Percentiles rank a stretch among this genome's conserved stretches.
Conservation (phyloP, 2,329 filamentous ascomycete genomes). For the Calonectria pseudoreteaudii region DNA sequence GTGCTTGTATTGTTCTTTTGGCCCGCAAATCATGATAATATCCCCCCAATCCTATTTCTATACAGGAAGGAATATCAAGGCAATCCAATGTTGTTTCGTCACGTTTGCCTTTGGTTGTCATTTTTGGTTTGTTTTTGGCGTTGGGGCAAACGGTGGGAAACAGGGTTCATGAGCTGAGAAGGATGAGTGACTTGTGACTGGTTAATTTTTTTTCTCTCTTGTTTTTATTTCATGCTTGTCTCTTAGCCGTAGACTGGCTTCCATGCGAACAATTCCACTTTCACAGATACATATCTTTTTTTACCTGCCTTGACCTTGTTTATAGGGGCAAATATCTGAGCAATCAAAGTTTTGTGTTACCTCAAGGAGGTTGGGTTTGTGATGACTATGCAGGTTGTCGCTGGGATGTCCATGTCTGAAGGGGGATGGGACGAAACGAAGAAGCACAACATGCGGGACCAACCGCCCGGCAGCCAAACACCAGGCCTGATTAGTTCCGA, state of each 20-base stretch:
- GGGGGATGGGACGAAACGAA: neutral
- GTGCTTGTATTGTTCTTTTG: neutral
- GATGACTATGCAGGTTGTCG: neutral
- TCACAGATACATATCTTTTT: neutral
- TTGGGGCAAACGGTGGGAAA: constrained; percentile 14
- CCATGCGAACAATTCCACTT: constrained; percentile 24
- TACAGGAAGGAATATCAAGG: neutral
- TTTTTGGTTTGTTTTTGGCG: constrained; percentile 21
- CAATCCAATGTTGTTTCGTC: neutral
- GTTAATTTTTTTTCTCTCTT: neutral
- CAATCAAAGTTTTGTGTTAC: neutral
- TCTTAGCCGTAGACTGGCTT: constrained; percentile 16
- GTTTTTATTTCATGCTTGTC: constrained; percentile 7
- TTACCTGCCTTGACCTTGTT: constrained; percentile 8
- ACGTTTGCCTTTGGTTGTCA: constrained; percentile 13
- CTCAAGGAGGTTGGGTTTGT: neutral
- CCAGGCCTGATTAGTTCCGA: constrained; percentile 13
- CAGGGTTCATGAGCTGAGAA: constrained; percentile 17
- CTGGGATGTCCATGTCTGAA: neutral
- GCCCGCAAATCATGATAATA: constrained; percentile 11
- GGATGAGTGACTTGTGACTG: constrained; percentile 13
- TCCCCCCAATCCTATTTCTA: constrained; percentile 7
- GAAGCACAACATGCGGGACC: constrained; percentile 9
- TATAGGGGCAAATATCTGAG: neutral
- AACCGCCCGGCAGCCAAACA: constrained; percentile 1